Evolutionary conservation across 352 stramenopile species (phyloP), one percentile per base, ranked within the genome.

Genomic region (Globisporangium lucens): DNA sequence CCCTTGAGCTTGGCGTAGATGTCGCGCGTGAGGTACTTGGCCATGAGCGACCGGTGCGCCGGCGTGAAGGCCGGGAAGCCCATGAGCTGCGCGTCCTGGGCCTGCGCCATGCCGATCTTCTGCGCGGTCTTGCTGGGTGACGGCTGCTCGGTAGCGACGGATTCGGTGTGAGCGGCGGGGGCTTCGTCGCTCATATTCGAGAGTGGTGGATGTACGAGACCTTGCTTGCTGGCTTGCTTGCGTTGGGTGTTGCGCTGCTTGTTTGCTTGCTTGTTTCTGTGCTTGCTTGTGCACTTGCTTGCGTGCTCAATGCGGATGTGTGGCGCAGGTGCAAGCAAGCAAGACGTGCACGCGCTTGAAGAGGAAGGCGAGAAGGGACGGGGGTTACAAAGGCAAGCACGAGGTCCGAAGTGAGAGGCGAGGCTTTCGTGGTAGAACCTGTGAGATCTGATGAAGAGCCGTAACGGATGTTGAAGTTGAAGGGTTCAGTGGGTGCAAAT

Each of bases 41-140:
- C 71, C 78, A 89, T 89, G 66, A 92, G 79, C 62, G 82, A 92
- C 30, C 81, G 79, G 72, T 94, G 87, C 74, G 84, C 79, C 3
- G 83, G 71, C 53, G 85, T 95, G 67, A 95, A 77, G 64, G 85
- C 71, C 43, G 86, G 86, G 74, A 88, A 94, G 71, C 77, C 86
- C 63, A 73, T 69, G 71, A 89, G 80, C 60, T 82, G 84, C 66
- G 75, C 83, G 64, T 91, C 82, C 24, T 74, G 82, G 56, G 82
- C 75, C 68, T 94, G 87, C 63, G 89, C 89, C 15, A 73, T 82
- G 61, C 91, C 89, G 56, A 96, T 86, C 69, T 92, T 93, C 68
- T 93, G 82, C 55, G 82, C 82, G 41, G 90, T 66, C 66, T 93
- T 93, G 80, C 89, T 91, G 60, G 85, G 85, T 59, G 85, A 93